phyloP scores from a whole-genome alignment of 331 rosid genomes.

The Stylosanthes scabra region DNA sequence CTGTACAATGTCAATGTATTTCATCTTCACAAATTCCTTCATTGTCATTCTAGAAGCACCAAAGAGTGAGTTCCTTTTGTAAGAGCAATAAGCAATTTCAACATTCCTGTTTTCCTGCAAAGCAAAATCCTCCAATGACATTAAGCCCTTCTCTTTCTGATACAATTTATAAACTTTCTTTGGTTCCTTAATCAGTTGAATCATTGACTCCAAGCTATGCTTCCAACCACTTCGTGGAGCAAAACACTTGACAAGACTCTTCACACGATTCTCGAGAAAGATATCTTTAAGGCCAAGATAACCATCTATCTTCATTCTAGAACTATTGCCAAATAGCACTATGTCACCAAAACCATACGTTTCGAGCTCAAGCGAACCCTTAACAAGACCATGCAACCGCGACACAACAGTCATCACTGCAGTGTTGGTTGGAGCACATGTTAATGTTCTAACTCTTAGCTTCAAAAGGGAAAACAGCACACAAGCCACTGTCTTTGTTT shows the following conservation, averaged over 20 bases:
- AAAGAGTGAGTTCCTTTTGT: neutral
- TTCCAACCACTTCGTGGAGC: slow-evolving; percentile 8
- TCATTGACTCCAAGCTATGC: neutral
- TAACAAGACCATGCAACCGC: neutral
- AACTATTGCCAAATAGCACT: slow-evolving; percentile 6
- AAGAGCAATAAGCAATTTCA: neutral
- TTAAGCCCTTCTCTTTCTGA: neutral
- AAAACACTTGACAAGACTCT: slow-evolving; percentile 8
- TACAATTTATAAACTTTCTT: neutral
- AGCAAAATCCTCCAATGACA: neutral
- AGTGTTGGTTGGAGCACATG: slow-evolving; percentile 34
- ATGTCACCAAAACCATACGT: slow-evolving; percentile 28
- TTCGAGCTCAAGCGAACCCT: slow-evolving; percentile 12
- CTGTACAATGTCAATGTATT: neutral
- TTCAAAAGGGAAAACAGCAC: neutral
- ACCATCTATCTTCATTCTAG: neutral
- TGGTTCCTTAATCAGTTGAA: neutral
- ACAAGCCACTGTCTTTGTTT: slow-evolving; percentile 29
- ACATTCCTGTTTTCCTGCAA: neutral
- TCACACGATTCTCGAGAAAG: slow-evolving; percentile 25
- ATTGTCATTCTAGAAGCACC: neutral
- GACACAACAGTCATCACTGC: slow-evolving; percentile 26
- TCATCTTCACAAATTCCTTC: slow-evolving; percentile 6
- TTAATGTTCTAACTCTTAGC: slow-evolving; percentile 5
- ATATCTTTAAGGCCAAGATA: neutral